Base-by-base conservation (phyloP, 2,329 filamentous ascomycete genomes). In the Monilinia vaccinii-corymbosi region DNA sequence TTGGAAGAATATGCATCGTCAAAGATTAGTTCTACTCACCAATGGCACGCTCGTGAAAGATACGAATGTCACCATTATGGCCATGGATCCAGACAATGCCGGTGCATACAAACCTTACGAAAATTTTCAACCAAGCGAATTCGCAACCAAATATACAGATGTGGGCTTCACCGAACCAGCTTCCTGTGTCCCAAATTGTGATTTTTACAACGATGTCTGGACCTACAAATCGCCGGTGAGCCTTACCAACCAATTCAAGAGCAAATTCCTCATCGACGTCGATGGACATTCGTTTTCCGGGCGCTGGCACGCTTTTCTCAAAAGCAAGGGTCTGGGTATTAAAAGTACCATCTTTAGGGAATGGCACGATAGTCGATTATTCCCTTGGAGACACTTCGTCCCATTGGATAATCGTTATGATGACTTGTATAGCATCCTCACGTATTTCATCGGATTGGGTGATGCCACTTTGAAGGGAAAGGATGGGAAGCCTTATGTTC, bases 371-470 rank as follows among this genome's bases (percentile, higher is more conserved):
- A 81, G 80, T 48, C 79, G 89, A 3, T 76, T 93, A 1, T 76
- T 90, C 2, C 79, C 87, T 0, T 94, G 89, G 89, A 83, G 84
- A 68, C 89, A 94, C 72, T 93, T 89, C 67, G 85, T 91, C 2
- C 89, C 89, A 18, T 85, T 93, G 80, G 87, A 91, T 70, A 88
- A 82, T 68, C 81, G 84, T 1, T 91, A 86, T 67, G 75, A 81
- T 40, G 89, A 92, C 66, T 80, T 88, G 67, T 91, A 85, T 63
- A 84, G 82, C 47, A 84, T 90, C 59, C 79, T 91, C 78, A 83
- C 87, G 60, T 92, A 89, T 69, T 91, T 92, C 67, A 69, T 89
- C 5, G 86, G 86, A 1, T 84, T 85, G 65, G 77, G 69, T 18
- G 68, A 68, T 25, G 73, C 80, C 2, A 69, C 81, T 1, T 75